Evolutionary conservation across 2,329 filamentous ascomycete genomes (phyloP), one percentile per base, ranked within the genome.

Genomic region (Neospermospora avenae): DNA sequence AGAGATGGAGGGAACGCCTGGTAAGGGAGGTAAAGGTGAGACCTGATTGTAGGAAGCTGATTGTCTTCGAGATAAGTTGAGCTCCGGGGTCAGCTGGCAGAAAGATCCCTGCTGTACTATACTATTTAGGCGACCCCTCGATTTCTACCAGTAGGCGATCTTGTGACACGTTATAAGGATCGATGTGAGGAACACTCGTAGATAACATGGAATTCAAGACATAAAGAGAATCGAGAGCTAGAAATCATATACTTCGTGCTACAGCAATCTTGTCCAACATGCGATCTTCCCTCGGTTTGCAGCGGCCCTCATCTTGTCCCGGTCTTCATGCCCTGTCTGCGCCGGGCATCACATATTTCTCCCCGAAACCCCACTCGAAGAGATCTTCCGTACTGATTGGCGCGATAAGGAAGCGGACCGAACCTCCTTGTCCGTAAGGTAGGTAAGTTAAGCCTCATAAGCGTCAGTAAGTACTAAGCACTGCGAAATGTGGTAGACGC

Each of bases 71-170:
- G 28, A 31, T 51, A 31, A 51, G 48, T 34, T 51, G 18, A 51
- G 48, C 48, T 51, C n/a, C 25, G 10, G 28, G 46, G 48, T 51
- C 48, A 51, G 48, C 48, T 51, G 46, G 48, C 48, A 51, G 48
- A 28, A 51, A 51, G 48, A 51, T 51, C 28, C 46, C 46, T 49
- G 46, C 46, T 18, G 25, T 16, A 34, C 46, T 49, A 49, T 25
- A 18, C 20, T 20, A 11, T 35, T 5, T 37, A 51, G 28, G 48
- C 48, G 48, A 51, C 48, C 48, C 48, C 48, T 51, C 48, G 34
- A 51, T 51, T 11, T 51, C 22, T 31, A 31, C 28, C 28, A 10
- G n/a, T 31, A 35, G 48, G 28, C 48, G 48, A 35, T 51, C 48
- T 49, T 25, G n/a, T n/a, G 48, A 51, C 48, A 51, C 48, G 35